Percentiles rank a stretch among this genome's conserved stretches.
phyloP scores from a whole-genome alignment of 2,329 filamentous ascomycete species.

The Albophoma yamanashiensis region DNA sequence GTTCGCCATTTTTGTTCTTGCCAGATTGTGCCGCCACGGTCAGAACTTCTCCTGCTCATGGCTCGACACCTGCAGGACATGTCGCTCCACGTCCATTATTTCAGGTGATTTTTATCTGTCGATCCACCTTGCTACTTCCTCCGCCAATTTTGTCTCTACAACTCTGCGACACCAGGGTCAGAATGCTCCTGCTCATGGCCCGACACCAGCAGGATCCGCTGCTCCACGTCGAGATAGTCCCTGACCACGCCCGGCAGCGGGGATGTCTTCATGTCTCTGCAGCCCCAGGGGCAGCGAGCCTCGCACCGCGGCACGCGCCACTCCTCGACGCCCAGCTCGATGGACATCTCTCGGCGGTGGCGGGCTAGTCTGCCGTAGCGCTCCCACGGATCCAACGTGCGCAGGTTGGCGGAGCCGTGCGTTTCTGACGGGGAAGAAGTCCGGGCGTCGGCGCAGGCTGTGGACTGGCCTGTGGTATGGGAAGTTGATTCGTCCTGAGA shows the following conservation, averaged over 20 bases:
- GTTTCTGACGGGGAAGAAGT: slow-evolving; percentile 5
- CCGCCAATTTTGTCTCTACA: background rate
- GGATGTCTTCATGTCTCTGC: background rate
- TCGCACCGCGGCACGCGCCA: slow-evolving; percentile 3
- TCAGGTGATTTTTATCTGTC: background rate
- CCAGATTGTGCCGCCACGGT: background rate
- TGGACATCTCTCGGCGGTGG: slow-evolving; percentile 9
- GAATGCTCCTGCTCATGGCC: background rate
- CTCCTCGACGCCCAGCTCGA: slow-evolving; percentile 1
- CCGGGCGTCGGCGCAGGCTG: slow-evolving; percentile 3
- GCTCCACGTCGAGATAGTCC: background rate
- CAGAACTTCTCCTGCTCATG: too few species aligned
- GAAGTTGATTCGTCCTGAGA: background rate
- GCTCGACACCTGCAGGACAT: background rate
- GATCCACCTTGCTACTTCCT: background rate
- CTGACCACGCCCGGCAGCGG: background rate
- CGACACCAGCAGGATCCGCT: background rate
- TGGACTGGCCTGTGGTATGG: background rate
- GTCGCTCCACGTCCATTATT: too few species aligned
- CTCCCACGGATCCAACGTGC: slow-evolving; percentile 9
- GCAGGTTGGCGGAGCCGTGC: slow-evolving; percentile 8
- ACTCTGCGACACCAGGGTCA: background rate
- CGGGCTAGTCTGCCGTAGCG: slow-evolving; percentile 12
- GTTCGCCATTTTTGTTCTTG: background rate
- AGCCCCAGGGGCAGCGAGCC: slow-evolving; percentile 6